phyloP scores from a whole-genome alignment of 2,329 filamentous ascomycete species.

The Cladophialophora psammophila region DNA sequence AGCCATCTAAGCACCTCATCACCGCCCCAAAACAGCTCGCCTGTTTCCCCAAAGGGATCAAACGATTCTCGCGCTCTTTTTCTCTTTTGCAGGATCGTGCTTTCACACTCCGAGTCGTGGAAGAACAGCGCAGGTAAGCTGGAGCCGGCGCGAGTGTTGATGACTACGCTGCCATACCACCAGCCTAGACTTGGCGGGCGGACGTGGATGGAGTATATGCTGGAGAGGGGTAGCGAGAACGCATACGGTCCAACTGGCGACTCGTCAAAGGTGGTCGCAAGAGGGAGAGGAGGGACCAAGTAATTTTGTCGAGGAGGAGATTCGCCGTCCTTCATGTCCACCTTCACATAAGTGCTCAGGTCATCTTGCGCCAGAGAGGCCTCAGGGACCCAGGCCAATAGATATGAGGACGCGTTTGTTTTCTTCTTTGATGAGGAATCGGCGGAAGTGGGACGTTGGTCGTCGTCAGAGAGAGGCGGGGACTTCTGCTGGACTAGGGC shows the following conservation, averaged over 20 bases:
- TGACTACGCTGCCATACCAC: constrained; percentile 97
- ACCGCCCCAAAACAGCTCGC: constrained; percentile 95
- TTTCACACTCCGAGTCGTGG: constrained; percentile 95
- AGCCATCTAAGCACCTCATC: constrained; percentile 95
- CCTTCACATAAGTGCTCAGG: constrained; percentile 90
- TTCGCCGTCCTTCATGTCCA: constrained; percentile 83
- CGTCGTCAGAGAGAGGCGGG: constrained; percentile 41
- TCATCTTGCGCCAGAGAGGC: constrained; percentile 79
- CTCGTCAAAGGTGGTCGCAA: constrained; percentile 74
- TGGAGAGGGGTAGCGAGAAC: constrained; percentile 87
- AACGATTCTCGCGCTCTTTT: constrained; percentile 82
- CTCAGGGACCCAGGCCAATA: constrained; percentile 94
- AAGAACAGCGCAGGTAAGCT: constrained; percentile 97
- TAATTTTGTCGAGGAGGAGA: constrained; percentile 85
- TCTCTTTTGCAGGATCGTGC: constrained; percentile 92
- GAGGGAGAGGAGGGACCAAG: constrained; percentile 89
- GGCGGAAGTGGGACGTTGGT: constrained; percentile 50
- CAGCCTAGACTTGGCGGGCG: constrained; percentile 92
- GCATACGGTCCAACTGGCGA: constrained; percentile 79
- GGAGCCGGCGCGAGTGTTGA: constrained; percentile 89
- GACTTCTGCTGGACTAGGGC: constrained; percentile 88
- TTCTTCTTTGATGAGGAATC: constrained; percentile 48
- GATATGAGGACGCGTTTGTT: constrained; percentile 68
- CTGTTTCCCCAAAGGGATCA: constrained; percentile 84
- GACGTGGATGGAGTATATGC: constrained; percentile 89